Percentiles rank a stretch among this genome's conserved stretches.
Evolutionary conservation across 2,329 filamentous ascomycete species (phyloP).

Genomic region (Camillea tinctor): DNA sequence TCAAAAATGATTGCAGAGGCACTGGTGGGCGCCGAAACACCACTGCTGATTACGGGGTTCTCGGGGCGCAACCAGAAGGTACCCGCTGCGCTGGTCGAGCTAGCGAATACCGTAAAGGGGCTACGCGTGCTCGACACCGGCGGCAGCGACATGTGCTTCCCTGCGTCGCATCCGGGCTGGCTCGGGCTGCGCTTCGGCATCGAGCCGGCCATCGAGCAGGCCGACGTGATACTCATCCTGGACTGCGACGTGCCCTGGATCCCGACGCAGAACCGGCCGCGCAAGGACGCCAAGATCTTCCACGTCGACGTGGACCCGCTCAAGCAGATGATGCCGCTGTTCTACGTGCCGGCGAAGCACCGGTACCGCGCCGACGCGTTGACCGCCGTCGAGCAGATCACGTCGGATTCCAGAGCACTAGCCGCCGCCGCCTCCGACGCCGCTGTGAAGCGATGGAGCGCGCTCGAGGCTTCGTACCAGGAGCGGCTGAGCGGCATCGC

Average conservation of each 20-base stretch:
- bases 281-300: conserved; percentile 53
- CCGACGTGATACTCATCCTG: conserved; percentile 81
- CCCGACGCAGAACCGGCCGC: conserved; percentile 66
- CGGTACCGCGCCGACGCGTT: conserved; percentile 67
- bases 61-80: conserved; percentile 65
- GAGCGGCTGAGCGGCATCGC: conserved; percentile 60
- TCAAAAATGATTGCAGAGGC: conserved; percentile 61
- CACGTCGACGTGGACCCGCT: conserved; percentile 66
- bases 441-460: conserved; percentile 46
- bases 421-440: conserved; percentile 36
- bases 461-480: conserved; percentile 57
- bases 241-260: conserved; percentile 96
- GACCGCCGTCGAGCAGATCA: conserved; percentile 68
- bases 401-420: conserved; percentile 42
- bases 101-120: conserved; percentile 67
- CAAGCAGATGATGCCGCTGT: conserved; percentile 71
- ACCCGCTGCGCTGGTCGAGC: conserved; percentile 60
- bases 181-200: conserved; percentile 71
- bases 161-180: conserved; percentile 65
- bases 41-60: conserved; percentile 71
- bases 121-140: conserved; percentile 73
- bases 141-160: conserved; percentile 80
- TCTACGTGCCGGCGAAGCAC: conserved; percentile 65
- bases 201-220: conserved; percentile 70
- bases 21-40: conserved; percentile 62